Evolutionary conservation across 331 rosid genomes (phyloP).

Genomic region (Quercus tomentella): DNA sequence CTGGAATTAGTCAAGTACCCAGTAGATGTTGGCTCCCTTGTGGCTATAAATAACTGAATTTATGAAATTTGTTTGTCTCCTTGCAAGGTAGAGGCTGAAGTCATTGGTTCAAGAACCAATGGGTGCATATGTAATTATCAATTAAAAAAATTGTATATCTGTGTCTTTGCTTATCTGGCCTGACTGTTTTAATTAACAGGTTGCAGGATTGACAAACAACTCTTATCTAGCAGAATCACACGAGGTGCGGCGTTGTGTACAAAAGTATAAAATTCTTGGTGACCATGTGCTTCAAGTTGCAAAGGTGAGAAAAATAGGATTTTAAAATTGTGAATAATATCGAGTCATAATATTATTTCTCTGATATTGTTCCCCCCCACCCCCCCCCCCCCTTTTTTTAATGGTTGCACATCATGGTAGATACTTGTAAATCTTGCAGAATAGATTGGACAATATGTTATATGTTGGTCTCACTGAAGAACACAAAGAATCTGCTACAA

Average conservation of each 20-base stretch:
- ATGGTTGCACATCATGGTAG: conserved; percentile 17
- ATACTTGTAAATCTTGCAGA: conserved; percentile 62
- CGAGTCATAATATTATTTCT: conserved; percentile 17
- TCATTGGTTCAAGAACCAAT: too few species aligned
- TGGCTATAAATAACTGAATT: conserved; percentile 13
- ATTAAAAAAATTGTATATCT: too few species aligned
- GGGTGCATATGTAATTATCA: too few species aligned
- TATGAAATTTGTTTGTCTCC: neutral
- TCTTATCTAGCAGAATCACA: conserved; percentile 73
- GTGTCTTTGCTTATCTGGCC: conserved; percentile 2
- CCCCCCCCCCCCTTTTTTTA: neutral
- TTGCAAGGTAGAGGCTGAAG: too few species aligned
- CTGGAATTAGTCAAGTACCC: neutral
- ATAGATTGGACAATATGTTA: conserved; percentile 81
- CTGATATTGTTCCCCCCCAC: conserved; percentile 16
- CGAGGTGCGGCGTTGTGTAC: conserved; percentile 85
- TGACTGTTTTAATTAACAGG: conserved; percentile 47
- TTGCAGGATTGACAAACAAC: conserved; percentile 97
- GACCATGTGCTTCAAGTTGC: conserved; percentile 81
- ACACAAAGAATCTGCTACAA: conserved; percentile 92
- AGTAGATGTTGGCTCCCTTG: neutral
- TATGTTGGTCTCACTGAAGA: conserved; percentile 99
- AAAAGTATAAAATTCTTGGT: conserved; percentile 70
- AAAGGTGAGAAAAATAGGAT: conserved; percentile 49
- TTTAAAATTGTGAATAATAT: conserved; percentile 10